Evolutionary conservation across 1,284 basidiomycete genomes (phyloP), one percentile per base, ranked within the genome.

Genomic region (Vanrija sp.): DNA sequence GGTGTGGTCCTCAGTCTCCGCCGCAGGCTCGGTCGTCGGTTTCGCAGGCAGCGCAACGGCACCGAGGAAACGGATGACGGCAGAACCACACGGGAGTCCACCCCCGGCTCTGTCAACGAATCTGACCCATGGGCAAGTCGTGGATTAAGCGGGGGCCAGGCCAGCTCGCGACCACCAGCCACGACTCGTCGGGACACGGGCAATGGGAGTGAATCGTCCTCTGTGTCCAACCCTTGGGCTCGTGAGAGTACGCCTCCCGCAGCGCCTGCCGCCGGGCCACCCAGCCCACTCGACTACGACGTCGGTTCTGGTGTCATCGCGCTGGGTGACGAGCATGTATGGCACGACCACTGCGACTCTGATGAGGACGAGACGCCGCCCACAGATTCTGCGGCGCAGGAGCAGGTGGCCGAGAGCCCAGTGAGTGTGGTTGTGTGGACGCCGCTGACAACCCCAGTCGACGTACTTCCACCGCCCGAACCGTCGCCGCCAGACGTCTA

Each of bases 321-420:
- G 78, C 75, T 93, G 3, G 88, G 89, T 0, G 68, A 73, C 45
- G 83, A 85, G 64, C 86, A 81, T 46, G 82, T 83, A 39, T 89
- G 88, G 86, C 75, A 75, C 15, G 81, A 75, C 51, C 65, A 62
- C 26, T 58, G 63, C 28, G 62, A 61, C 38, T 60, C 62, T 10
- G 56, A 62, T 26, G 73, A 83, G 5, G 82, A 81, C 19, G 73
- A 72, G 14, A 42, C 52, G 5, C 49, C 38, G 2, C 21, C 21
- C 21, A 5, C 34, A 44, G 77, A 78, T n/a, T 66, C 60, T 10
- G 76, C 77, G 9, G 62, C 54, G 3, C 62, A 63, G 23, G 34
- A 48, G 14, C 54, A 64, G 23, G 34, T 50, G 14, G 53, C 58
- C 1, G 58, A 53, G 23, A 61, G 51, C 19, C 62, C 54, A 1